phyloP scores from a whole-genome alignment of 163 green algal genomes.

The Prototheca wickerhamii region DNA sequence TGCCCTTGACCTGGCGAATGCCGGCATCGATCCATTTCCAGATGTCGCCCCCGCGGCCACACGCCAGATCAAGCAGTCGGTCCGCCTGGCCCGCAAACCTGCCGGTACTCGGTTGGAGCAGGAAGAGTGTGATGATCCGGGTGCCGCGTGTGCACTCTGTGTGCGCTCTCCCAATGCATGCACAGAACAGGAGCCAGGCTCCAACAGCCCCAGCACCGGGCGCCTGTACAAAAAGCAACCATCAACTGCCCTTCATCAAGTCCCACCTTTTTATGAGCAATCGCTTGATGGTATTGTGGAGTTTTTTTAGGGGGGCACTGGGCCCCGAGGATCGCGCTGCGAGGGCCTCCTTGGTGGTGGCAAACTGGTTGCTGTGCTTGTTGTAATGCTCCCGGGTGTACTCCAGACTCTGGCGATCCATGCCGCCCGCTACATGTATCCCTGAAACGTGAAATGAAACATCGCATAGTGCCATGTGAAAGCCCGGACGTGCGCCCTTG shows the following conservation, averaged over 20 bases:
- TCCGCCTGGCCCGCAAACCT: conserved; percentile 61
- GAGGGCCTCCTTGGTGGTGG: conserved; percentile 30
- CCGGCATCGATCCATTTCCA: conserved; percentile 74
- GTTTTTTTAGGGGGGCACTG: conserved; percentile 65
- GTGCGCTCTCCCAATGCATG: too few species aligned
- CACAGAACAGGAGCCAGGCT: too few species aligned
- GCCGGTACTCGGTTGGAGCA: not conserved
- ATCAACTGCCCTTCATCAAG: too few species aligned
- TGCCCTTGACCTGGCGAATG: conserved; percentile 62
- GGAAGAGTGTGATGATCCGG: too few species aligned
- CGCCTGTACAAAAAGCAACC: too few species aligned
- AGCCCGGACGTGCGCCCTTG: too few species aligned
- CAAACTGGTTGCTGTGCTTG: conserved; percentile 26
- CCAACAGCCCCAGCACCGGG: too few species aligned
- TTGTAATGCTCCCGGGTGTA: conserved; percentile 39
- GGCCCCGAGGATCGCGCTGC: conserved; percentile 35
- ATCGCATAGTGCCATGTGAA: too few species aligned
- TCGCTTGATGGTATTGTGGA: conserved; percentile 87
- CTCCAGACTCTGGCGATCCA: conserved; percentile 31
- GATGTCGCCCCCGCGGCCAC: conserved; percentile 81
- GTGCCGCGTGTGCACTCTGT: too few species aligned
- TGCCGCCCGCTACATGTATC: conserved; percentile 1
- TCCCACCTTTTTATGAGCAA: conserved; percentile 52
- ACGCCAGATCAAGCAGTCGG: conserved; percentile 76
- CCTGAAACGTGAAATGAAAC: too few species aligned